Evolutionary conservation across 2,329 filamentous ascomycete species (phyloP).

Genomic region (Didymellaceae sp.): DNA sequence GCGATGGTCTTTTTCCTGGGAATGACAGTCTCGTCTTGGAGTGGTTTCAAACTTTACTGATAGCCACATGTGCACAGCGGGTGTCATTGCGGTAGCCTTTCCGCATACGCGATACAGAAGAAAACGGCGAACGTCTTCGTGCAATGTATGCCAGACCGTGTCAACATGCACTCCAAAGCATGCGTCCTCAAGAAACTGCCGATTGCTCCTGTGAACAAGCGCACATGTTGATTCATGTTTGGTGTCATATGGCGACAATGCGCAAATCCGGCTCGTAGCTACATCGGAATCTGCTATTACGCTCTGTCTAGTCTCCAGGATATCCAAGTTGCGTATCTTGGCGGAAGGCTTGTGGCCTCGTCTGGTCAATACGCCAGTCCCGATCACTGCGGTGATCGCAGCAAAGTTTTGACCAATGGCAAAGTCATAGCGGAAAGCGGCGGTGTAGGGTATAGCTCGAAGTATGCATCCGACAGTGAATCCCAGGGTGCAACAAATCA

Average conservation of each 20-base stretch:
- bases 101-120: neutral
- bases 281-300: neutral
- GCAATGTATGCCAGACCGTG: neutral
- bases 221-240: neutral
- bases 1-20: no score
- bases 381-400: neutral
- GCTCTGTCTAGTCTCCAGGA: neutral
- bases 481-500: neutral
- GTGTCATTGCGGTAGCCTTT: neutral
- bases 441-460: neutral
- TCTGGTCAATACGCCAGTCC: neutral
- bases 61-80: neutral
- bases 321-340: neutral
- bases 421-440: neutral
- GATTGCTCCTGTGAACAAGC: neutral
- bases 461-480: neutral
- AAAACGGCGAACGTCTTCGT: neutral
- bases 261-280: neutral
- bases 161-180: neutral
- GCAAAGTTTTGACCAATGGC: neutral
- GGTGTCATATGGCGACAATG: neutral
- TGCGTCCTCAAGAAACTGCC: neutral
- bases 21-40: no score
- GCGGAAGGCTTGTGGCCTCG: neutral
- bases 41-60: no score